Evolutionary conservation across 805 yeast species (phyloP).

Genomic region (Ogataea trehalophila): DNA sequence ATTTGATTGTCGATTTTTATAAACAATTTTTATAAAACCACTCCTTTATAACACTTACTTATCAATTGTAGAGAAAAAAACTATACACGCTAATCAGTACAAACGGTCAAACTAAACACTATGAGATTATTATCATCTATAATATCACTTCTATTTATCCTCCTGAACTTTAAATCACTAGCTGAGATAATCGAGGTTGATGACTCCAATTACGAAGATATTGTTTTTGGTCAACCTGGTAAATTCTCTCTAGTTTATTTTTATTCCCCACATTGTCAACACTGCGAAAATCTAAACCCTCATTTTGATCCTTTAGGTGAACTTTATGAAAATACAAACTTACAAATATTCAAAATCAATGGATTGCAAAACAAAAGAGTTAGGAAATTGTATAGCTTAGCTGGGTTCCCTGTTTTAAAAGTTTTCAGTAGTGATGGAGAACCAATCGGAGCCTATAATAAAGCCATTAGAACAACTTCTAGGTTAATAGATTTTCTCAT

Average conservation of each 20-base stretch:
- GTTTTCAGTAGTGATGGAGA: slow-evolving; percentile 40
- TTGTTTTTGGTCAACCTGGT: slow-evolving; percentile 22
- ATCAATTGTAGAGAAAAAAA: too few species aligned
- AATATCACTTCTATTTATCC: background rate
- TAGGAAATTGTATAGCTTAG: slow-evolving; percentile 35
- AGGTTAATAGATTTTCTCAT: slow-evolving; percentile 29
- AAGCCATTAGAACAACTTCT: slow-evolving; percentile 30
- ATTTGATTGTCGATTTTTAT: too few species aligned
- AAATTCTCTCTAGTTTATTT: slow-evolving; percentile 42
- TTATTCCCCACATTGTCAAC: slow-evolving; percentile 40
- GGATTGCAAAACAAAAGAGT: slow-evolving; percentile 32
- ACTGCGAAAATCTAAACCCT: slow-evolving; percentile 44
- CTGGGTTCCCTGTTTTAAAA: slow-evolving; percentile 45
- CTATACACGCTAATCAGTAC: too few species aligned
- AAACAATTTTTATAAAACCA: too few species aligned
- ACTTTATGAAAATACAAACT: slow-evolving; percentile 35
- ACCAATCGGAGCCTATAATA: slow-evolving; percentile 32
- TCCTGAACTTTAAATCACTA: background rate
- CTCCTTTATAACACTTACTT: too few species aligned
- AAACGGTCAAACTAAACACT: too few species aligned
- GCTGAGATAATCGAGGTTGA: slow-evolving; percentile 13
- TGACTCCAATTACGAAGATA: slow-evolving; percentile 22
- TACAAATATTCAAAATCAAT: slow-evolving; percentile 34
- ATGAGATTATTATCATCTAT: background rate
- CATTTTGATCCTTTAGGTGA: slow-evolving; percentile 38